Conservation (phyloP, 352 stramenopile genomes). For the Globisporangium paddicum region DNA sequence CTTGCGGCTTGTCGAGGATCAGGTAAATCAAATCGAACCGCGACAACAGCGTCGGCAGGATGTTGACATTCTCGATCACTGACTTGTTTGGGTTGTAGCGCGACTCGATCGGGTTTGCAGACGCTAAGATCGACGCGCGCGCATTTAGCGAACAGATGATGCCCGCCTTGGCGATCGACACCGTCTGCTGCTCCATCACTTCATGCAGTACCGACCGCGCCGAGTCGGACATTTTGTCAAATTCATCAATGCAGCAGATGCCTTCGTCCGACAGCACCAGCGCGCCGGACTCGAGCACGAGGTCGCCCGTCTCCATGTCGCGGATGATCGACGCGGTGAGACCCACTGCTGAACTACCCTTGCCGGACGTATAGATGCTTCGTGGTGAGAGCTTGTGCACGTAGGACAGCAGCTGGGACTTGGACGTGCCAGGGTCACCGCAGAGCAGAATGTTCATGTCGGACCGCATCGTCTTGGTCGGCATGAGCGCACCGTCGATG, state of each 20-base stretch:
- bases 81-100: conserved; percentile 98
- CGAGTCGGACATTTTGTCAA: conserved; percentile 99
- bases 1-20: conserved; percentile 96
- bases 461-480: conserved; percentile 81
- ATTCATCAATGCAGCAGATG: conserved; percentile 99
- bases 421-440: conserved; percentile 96
- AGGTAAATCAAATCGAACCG: conserved; percentile 99
- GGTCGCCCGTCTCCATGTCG: conserved; percentile 97
- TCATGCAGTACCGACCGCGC: conserved; percentile 98
- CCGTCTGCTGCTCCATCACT: conserved; percentile 99
- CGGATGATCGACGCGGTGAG: conserved; percentile 96
- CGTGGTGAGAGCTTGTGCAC: conserved; percentile 95
- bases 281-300: conserved; percentile 96
- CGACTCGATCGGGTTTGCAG: conserved; percentile 97
- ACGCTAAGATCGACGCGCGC: conserved; percentile 96
- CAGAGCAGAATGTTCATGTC: conserved; percentile 99
- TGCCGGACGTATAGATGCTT: conserved; percentile 99
- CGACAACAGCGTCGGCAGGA: conserved; percentile 89
- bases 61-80: conserved; percentile 55
- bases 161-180: conserved; percentile 97
- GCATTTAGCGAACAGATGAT: conserved; percentile 89
- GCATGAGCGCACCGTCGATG: conserved; percentile 33
- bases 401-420: conserved; percentile 98
- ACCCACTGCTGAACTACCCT: conserved; percentile 96
- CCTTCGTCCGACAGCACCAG: conserved; percentile 97